Base-by-base conservation (phyloP, 2,329 filamentous ascomycete genomes). In the Sphaerostilbella broomeana region DNA sequence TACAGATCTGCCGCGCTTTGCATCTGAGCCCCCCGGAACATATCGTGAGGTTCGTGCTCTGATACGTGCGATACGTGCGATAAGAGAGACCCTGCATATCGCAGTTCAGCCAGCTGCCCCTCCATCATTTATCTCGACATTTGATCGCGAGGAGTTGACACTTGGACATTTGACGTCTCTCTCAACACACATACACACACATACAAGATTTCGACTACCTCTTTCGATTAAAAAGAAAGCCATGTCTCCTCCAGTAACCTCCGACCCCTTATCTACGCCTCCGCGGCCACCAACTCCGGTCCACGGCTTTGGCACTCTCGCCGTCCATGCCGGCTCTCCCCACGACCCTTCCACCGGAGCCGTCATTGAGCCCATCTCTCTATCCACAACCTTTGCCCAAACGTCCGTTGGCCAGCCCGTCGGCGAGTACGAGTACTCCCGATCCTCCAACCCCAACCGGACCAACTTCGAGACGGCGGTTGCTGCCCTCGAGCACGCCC, bases 371-470 rank as follows among this genome's bases (percentile, higher is more conserved):
- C 69, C 92, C 53, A 95, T 98, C 62, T 95, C 90, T 8, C 79
- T 98, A 17, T 95, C 89, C 17, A 97, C 92, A 12, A 98, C 92
- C 5, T 98, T 90, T 59, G 87, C 86, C n/a, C 92, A 98, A 69
- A 81, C 79, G 11, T 77, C 79, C 10, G 88, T 95, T 16, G 92
- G 90, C 48, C 79, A 84, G 63, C 92, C 92, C 2, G 71, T 97
- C 20, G 92, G 92, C 56, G 69, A 71, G 47, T 95, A 89, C 67
- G 92, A 98, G 67, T 98, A 98, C 72, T 88, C 84, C 38, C 80
- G 92, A 47, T 94, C 86, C 57, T 80, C 86, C 47, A 98, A 98
- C 65, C 92, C 92, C 38, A 98, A 98, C 69, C 79, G 92, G 43
- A 78, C 86, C 60, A 94, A 95, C 69, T 97, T 98, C 57, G 90